Evolutionary conservation across 2,329 filamentous ascomycete species (phyloP), one percentile per base, ranked within the genome.

Genomic region (Aspergillus bombycis): DNA sequence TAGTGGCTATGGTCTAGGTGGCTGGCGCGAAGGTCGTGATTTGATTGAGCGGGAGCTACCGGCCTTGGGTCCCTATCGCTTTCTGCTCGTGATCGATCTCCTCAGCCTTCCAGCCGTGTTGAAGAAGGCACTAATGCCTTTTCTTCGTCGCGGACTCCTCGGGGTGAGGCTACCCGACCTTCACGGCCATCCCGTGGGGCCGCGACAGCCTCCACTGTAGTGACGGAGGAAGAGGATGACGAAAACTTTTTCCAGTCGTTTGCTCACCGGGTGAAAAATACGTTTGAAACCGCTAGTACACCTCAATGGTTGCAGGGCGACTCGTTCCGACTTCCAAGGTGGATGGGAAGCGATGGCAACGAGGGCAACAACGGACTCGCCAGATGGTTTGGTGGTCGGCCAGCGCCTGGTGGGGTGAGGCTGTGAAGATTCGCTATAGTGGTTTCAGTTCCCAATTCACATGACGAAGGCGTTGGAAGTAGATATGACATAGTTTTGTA

Each of bases 1-100:
- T 8, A 82, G 82, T 3, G 86, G 86, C 3, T 93, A 90, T 67
- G 93, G 93, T 16, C 89, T 89, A 0, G 92, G 92, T 1, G 90
- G 90, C 1, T 98, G 94, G 95, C 88, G 94, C 54, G 95, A 98
- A 79, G 95, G 95, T 3, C 87, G 93, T 57, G 91, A 94, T 57
- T 85, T 99, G 32, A 96, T 99, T 66, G 92, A 97, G 67, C 88
- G 92, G 32, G 95, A 98, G 74, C 78, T 94, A 88, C 89, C 64
- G 90, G 90, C 16, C 85, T 80, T 19, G 85, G 70, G 70, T 85
- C 74, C 53, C 73, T 80, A 57, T 81, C 79, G 2, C 74, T 80
- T 65, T 72, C 78, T 66, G 66, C 71, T 65, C 65, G 72, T 68
- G 63, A 68, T 68, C 68, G 72, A 59, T 72, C 72, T 53, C 71